phyloP scores from a whole-genome alignment of 108 stramenopile genomes.

The Cyclotella distinguenda region DNA sequence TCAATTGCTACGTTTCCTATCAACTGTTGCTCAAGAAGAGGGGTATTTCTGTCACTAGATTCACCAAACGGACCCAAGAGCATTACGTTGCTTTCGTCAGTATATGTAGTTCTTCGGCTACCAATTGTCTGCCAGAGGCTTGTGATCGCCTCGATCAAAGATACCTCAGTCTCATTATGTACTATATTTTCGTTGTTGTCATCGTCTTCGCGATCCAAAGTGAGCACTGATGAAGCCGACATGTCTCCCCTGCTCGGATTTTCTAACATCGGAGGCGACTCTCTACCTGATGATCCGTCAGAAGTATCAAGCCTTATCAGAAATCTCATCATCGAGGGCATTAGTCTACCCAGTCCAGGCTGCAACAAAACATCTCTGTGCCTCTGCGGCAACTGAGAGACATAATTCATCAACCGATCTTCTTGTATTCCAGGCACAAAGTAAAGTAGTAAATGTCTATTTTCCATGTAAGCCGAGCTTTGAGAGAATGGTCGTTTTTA shows the following conservation, averaged over 20 bases:
- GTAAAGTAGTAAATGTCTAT: constrained; percentile 63
- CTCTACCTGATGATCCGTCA: constrained; percentile 12
- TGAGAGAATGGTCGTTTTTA: too few relatives aligned
- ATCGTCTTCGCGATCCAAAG: constrained; percentile 20
- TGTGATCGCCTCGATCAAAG: constrained; percentile 38
- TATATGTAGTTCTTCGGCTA: neutral
- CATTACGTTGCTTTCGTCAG: too few relatives aligned
- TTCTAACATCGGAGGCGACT: constrained; percentile 21
- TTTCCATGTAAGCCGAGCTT: constrained; percentile 41
- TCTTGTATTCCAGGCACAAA: constrained; percentile 70
- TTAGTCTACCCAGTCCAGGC: constrained; percentile 54
- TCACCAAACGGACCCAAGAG: neutral
- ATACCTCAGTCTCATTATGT: constrained; percentile 20
- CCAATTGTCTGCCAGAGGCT: constrained; percentile 20
- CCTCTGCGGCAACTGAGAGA: constrained; percentile 57
- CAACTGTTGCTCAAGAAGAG: neutral
- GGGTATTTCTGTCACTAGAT: neutral
- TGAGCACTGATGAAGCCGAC: constrained; percentile 33
- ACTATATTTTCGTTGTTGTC: constrained; percentile 14
- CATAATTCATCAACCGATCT: constrained; percentile 58
- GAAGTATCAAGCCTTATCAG: constrained; percentile 25
- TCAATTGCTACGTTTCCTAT: neutral
- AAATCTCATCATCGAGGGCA: constrained; percentile 42
- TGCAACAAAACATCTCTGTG: constrained; percentile 58
- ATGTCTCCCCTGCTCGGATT: constrained; percentile 33